A percentile compares a stretch with the other conserved stretches of the same genome.
These are phyloP conservation scores for Leishmania gerbilli DNA, from an alignment of 208 protist genomes.

Conservation along the genomic window DNA sequence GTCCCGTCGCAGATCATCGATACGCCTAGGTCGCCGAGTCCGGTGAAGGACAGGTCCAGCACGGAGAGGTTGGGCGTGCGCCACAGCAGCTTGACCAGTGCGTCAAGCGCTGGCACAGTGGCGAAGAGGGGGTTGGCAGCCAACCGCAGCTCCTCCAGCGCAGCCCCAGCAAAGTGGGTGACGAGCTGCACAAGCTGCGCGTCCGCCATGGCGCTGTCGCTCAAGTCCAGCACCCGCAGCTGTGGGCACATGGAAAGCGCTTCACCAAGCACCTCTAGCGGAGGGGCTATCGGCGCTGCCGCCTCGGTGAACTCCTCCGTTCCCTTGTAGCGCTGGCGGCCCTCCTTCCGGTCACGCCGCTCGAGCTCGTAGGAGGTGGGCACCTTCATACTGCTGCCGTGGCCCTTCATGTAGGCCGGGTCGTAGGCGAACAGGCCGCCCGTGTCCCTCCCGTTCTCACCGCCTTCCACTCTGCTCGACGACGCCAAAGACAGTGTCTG, in stretches of 20 bases:
- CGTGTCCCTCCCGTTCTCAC: conserved; percentile 6
- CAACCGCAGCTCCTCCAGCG: conserved; percentile 49
- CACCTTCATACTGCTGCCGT: conserved; percentile 43
- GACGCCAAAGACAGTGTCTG: background rate
- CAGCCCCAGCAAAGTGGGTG: conserved; percentile 26
- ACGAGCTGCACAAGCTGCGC: conserved; percentile 29
- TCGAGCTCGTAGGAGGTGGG: conserved; percentile 82
- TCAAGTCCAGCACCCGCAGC: conserved; percentile 58
- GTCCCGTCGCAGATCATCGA: conserved; percentile 70
- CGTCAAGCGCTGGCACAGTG: conserved; percentile 35
- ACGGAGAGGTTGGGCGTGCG: conserved; percentile 24
- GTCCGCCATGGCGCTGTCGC: conserved; percentile 53
- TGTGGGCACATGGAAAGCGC: conserved; percentile 50
- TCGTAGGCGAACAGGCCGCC: conserved; percentile 72
- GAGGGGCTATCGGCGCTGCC: background rate
- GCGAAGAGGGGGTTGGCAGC: conserved; percentile 70
- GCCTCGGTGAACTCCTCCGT: conserved; percentile 26
- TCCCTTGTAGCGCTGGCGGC: conserved; percentile 62
- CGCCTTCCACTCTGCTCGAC: background rate
- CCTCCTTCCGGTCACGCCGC: conserved; percentile 57
- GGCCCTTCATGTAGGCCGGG: conserved; percentile 46
- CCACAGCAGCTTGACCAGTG: conserved; percentile 47
- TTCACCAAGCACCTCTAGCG: conserved; percentile 48
- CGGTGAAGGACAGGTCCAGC: conserved; percentile 75
- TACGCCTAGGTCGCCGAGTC: conserved; percentile 63